Conservation (phyloP, 139 green algal genomes). For the Astrephomene gubernaculifera region DNA sequence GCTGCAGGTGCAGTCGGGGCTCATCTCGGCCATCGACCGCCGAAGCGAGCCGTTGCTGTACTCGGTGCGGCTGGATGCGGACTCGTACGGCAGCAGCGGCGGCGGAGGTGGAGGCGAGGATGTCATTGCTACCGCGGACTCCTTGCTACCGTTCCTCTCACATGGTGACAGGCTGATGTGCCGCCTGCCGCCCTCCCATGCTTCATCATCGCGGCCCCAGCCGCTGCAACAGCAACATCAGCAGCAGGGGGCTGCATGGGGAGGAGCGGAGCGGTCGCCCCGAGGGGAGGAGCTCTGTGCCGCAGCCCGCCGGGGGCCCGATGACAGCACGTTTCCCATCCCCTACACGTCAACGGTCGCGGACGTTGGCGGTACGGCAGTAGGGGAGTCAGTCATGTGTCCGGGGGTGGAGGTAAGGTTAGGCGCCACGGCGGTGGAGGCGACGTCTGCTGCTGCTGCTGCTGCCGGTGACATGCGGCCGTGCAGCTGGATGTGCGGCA, state of each 20-base stretch:
- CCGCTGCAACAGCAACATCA: background rate
- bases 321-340: too few species aligned
- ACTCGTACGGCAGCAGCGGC: too few species aligned
- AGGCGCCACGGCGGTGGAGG: background rate
- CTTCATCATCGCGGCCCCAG: too few species aligned
- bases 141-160: conserved; percentile 9
- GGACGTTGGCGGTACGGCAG: background rate
- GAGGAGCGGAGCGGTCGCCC: too few species aligned
- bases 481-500: background rate
- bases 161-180: conserved; percentile 4
- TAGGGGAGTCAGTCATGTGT: background rate
- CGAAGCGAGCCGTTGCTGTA: conserved; percentile 32
- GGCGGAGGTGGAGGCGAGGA: background rate
- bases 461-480: background rate
- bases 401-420: background rate
- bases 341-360: too few species aligned
- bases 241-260: too few species aligned
- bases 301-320: too few species aligned
- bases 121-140: conserved; percentile 32
- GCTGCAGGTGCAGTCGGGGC: background rate
- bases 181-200: conserved; percentile 17
- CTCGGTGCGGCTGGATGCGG: conserved; percentile 14
- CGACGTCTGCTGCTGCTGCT: background rate
- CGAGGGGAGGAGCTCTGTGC: too few species aligned
- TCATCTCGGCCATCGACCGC: conserved; percentile 22